Base-by-base conservation (phyloP, 257 asterid genomes). In the Capsicum baccatum region DNA sequence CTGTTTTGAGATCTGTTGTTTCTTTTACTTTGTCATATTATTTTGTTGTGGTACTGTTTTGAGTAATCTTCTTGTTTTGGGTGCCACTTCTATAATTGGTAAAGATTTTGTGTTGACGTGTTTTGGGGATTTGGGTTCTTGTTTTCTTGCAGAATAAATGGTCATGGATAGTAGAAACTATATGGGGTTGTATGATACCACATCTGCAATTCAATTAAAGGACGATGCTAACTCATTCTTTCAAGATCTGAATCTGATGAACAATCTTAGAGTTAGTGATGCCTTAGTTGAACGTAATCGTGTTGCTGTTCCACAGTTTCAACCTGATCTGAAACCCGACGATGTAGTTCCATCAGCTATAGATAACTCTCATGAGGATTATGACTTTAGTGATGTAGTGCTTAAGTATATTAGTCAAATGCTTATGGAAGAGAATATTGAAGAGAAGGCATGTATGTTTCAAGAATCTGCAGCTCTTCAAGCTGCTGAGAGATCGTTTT, bases 351-450 rank as follows among this genome's bases (percentile, higher is more conserved):
- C 87, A 26, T 84, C 89, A 39, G 82, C 85, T 0, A 86, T 87
- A 26, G 85, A 83, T 42, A 91, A 86, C 83, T 83, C 83, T 0
- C 86, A 73, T 0, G 98, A 91, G 85, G 98, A 94, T 84, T 90
- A 62, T 48, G 98, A 94, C 80, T 91, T 94, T 85, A 90, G 89
- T 74, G 97, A 93, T 85, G 90, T 33, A 78, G 95, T 92, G 33
- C 93, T 94, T 37, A 89, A 87, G 84, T 94, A 92, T 66, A 93
- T 94, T 33, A 90, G 79, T 83, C 90, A 91, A 11, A 92, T 94
- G 79, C 94, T 94, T 73, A 93, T 94, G 98, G 98, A 94, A 87
- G 98, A 93, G 87, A 94, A 93, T 8, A 94, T 92, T 88, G 97
- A 93, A 85, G 97, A 93, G 35, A 94, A 90, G 82, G 82, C 87